Evolutionary conservation across 768 basidiomycete genomes (phyloP).

Genomic region (Lanmaoa pseudosensibilis): DNA sequence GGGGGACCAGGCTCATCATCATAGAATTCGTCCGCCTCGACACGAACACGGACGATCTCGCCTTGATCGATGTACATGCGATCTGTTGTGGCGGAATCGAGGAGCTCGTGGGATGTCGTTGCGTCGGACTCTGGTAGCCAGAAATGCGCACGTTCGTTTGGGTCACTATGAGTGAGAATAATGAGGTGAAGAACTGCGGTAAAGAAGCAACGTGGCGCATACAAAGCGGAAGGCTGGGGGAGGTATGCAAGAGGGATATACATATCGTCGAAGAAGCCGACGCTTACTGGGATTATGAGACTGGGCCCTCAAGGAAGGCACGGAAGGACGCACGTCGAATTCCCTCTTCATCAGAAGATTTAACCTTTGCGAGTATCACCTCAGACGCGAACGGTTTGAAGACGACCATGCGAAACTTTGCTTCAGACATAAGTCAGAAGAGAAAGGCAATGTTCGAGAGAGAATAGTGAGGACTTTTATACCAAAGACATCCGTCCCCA

Average conservation of each 20-base stretch:
- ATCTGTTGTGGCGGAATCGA: slow-evolving; percentile 63
- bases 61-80: slow-evolving; percentile 82
- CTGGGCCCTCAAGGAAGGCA: not conserved
- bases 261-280: slow-evolving; percentile 95
- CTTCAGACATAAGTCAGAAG: slow-evolving; percentile 41
- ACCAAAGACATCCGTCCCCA: slow-evolving; percentile 94
- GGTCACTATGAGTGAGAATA: slow-evolving; percentile 50
- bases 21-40: slow-evolving; percentile 80
- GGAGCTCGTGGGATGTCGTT: slow-evolving; percentile 55
- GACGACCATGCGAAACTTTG: slow-evolving; percentile 84
- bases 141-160: slow-evolving; percentile 81
- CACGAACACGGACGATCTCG: slow-evolving; percentile 73
- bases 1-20: slow-evolving; percentile 87
- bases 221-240: slow-evolving; percentile 83
- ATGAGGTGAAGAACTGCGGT: not conserved
- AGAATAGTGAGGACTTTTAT: slow-evolving; percentile 60
- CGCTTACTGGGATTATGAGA: slow-evolving; percentile 53
- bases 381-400: slow-evolving; percentile 92
- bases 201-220: slow-evolving; percentile 25
- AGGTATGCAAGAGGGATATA: slow-evolving; percentile 79
- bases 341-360: slow-evolving; percentile 81
- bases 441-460: not conserved
- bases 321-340: slow-evolving; percentile 63
- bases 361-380: slow-evolving; percentile 85
- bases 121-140: slow-evolving; percentile 69